Conservation (phyloP, 805 yeast genomes). For the Pichia occidentalis region DNA sequence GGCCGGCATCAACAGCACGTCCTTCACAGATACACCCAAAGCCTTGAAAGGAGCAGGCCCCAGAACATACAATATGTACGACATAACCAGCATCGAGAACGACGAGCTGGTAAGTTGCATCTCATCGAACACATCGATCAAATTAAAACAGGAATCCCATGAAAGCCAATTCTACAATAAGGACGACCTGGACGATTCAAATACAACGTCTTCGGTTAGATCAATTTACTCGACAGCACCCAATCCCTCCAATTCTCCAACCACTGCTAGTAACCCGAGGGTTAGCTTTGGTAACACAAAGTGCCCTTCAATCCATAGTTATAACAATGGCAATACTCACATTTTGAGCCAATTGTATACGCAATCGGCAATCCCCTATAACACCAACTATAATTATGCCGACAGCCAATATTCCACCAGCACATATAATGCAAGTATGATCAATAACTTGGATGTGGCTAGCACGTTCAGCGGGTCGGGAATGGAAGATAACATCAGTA, state of each 20-base stretch:
- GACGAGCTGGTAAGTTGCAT: slow-evolving; percentile 8
- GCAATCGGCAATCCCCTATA: too few species aligned
- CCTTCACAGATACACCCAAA: too few species aligned
- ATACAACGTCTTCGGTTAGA: slow-evolving; percentile 2
- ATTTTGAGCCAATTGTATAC: too few species aligned
- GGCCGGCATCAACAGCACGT: too few species aligned
- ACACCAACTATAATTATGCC: neutral
- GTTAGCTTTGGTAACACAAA: too few species aligned
- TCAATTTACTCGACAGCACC: slow-evolving; percentile 3
- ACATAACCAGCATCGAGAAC: slow-evolving; percentile 3
- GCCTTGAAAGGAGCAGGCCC: too few species aligned
- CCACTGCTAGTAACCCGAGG: too few species aligned
- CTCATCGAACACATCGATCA: slow-evolving; percentile 6
- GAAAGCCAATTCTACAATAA: slow-evolving; percentile 6
- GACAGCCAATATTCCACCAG: neutral
- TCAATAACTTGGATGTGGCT: neutral
- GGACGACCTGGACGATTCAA: neutral
- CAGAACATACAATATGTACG: neutral
- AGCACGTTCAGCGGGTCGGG: slow-evolving; percentile 8
- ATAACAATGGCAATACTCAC: neutral
- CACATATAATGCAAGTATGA: neutral
- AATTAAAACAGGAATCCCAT: slow-evolving; percentile 1
- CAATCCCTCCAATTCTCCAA: slow-evolving; percentile 1
- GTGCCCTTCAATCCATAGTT: neutral
- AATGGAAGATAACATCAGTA: slow-evolving; percentile 31